These are phyloP conservation scores for Starmerella powellii DNA, from an alignment of 805 yeast genomes.

Conservation along the genomic window DNA sequence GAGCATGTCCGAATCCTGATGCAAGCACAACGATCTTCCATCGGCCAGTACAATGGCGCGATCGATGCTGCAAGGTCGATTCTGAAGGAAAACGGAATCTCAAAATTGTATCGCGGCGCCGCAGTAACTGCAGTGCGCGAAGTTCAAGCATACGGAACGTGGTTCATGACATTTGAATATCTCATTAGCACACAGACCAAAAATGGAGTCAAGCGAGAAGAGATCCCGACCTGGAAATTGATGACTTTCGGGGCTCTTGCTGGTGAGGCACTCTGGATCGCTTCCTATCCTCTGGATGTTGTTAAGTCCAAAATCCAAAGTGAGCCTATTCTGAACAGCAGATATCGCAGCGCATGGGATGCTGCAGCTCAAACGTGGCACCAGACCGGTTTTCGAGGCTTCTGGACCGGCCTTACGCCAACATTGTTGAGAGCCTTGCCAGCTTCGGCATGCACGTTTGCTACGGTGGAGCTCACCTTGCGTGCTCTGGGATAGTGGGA, in stretches of 20 bases:
- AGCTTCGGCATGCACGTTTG: constrained; percentile 69
- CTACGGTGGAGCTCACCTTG: constrained; percentile 58
- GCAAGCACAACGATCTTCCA: constrained; percentile 37
- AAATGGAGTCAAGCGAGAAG: constrained; percentile 30
- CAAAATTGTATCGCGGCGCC: constrained; percentile 46
- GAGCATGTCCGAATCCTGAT: constrained; percentile 54
- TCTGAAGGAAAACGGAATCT: constrained; percentile 33
- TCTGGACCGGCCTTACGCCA: constrained; percentile 46
- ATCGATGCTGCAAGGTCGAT: constrained; percentile 37
- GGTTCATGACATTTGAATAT: constrained; percentile 57
- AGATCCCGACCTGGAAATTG: constrained; percentile 44
- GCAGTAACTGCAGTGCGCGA: constrained; percentile 46
- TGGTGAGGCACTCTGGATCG: constrained; percentile 62
- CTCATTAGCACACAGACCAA: constrained; percentile 31
- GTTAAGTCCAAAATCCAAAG: constrained; percentile 50
- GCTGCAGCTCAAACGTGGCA: constrained; percentile 36
- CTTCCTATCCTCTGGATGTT: constrained; percentile 56
- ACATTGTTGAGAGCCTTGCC: constrained; percentile 50
- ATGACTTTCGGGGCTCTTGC: constrained; percentile 50
- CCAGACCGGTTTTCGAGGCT: constrained; percentile 37
- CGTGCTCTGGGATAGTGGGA: constrained; percentile 34
- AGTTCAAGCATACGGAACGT: constrained; percentile 61
- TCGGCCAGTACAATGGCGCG: constrained; percentile 33
- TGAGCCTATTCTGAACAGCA: constrained; percentile 32
- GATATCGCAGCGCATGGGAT: constrained; percentile 33